Percentiles rank a stretch among this genome's conserved stretches.
Evolutionary conservation across 805 yeast genomes (phyloP).

Genomic region (Dipodascopsis tothii): DNA sequence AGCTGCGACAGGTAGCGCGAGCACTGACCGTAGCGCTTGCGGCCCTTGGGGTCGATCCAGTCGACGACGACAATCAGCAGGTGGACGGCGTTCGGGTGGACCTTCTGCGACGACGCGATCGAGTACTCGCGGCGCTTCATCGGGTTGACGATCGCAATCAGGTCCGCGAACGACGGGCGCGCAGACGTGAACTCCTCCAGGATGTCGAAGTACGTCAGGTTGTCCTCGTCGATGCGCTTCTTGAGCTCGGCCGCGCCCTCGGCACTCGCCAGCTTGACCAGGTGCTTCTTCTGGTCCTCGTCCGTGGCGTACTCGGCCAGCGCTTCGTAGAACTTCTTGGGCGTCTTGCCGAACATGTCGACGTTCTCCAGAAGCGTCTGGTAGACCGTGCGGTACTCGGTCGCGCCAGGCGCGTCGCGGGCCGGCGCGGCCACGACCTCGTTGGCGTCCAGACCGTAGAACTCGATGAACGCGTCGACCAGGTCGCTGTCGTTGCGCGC

Average conservation of each 20-base stretch:
- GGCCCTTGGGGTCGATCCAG: slow-evolving; percentile 82
- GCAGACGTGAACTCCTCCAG: slow-evolving; percentile 74
- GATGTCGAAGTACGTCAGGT: slow-evolving; percentile 71
- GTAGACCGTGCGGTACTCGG: slow-evolving; percentile 72
- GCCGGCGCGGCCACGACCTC: slow-evolving; percentile 64
- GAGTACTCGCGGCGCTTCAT: slow-evolving; percentile 96
- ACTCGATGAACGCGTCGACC: slow-evolving; percentile 61
- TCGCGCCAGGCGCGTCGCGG: slow-evolving; percentile 48
- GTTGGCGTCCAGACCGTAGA: slow-evolving; percentile 65
- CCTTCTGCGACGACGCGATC: slow-evolving; percentile 89
- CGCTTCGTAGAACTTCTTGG: slow-evolving; percentile 85
- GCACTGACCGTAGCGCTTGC: slow-evolving; percentile 87
- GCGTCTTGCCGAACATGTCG: slow-evolving; percentile 91
- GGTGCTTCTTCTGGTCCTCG: slow-evolving; percentile 52
- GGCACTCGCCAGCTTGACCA: slow-evolving; percentile 60
- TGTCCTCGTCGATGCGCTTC: slow-evolving; percentile 76
- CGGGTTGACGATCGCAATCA: slow-evolving; percentile 69
- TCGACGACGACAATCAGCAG: slow-evolving; percentile 90
- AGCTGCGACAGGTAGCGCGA: slow-evolving; percentile 83
- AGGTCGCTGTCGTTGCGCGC: slow-evolving; percentile 67
- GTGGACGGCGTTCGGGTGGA: slow-evolving; percentile 87
- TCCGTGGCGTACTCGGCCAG: slow-evolving; percentile 67
- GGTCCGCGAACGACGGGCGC: slow-evolving; percentile 62
- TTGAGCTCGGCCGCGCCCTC: slow-evolving; percentile 83
- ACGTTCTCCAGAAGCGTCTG: slow-evolving; percentile 73